Base-by-base conservation (phyloP, 352 stramenopile species). In the Globisporangium sylvaticum region DNA sequence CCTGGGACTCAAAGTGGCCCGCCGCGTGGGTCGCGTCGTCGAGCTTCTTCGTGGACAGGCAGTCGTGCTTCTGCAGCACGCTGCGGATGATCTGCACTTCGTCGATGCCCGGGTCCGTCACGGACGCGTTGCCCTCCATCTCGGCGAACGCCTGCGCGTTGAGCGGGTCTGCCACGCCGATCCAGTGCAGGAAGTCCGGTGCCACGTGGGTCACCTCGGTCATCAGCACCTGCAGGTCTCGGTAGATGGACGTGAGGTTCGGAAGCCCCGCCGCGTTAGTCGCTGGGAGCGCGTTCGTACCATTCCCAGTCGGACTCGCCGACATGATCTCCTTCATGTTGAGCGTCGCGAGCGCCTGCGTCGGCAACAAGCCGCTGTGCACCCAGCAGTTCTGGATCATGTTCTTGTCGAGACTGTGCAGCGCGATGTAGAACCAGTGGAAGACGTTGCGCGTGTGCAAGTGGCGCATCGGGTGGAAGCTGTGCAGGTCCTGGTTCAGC, bases 361-460 rank as follows among this genome's bases (percentile, higher is more conserved):
- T 87, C 0, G 87, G 87, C 42, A 95, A 62, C 64, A 95, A 53
- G 1, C 87, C 87, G 24, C 83, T 92, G 27, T 87, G 76, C 0
- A 92, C 72, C 87, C 87, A 95, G 66, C 82, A 89, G 44, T 71
- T 80, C 65, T 91, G 83, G 32, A 95, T 87, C 29, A 92, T 62
- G 9, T 84, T 72, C 37, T 80, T 83, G 60, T 90, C 76, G 22
- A 95, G 74, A 29, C 84, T 93, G 54, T 90, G 74, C 14, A 95
- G 69, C 55, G 87, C 83, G 39, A 93, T 75, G 61, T 84, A 78
- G 64, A 95, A 78, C 87, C 87, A 95, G 67, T 95, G 83, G 62
- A 95, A 90, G n/a, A 95, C 77, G 58, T 93, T 95, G 39, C 83
- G 79, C 27, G 83, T 87, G 62, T 95, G 83, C 62, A 95, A 58